Evolutionary conservation across 2,329 filamentous ascomycete species (phyloP).

Genomic region (Calonectria multiphialidica): DNA sequence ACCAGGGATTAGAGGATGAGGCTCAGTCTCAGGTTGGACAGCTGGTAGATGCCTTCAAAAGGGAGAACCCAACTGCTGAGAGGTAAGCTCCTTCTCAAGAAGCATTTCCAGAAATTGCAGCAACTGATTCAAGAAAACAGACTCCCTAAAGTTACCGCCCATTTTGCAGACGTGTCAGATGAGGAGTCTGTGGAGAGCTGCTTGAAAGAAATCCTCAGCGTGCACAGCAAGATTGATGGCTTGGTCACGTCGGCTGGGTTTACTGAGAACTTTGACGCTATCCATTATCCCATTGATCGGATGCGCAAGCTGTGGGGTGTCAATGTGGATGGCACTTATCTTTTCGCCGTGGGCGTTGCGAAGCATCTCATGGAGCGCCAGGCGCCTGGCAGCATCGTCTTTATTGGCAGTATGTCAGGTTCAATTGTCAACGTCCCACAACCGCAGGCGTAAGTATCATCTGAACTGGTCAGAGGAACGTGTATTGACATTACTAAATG

Average conservation of each 20-base stretch:
- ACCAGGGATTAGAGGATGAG: constrained; percentile 75
- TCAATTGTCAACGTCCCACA: constrained; percentile 95
- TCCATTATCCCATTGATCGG: constrained; percentile 89
- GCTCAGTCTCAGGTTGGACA: constrained; percentile 80
- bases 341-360: constrained; percentile 86
- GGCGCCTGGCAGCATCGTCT: constrained; percentile 84
- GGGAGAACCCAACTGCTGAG: constrained; percentile 80
- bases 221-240: constrained; percentile 86
- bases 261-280: constrained; percentile 93
- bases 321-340: constrained; percentile 91
- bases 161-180: constrained; percentile 90
- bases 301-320: constrained; percentile 94
- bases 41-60: constrained; percentile 79
- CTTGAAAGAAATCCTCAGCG: constrained; percentile 67
- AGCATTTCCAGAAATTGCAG: not conserved
- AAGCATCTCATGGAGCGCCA: constrained; percentile 90
- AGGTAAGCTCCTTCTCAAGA: constrained; percentile 57
- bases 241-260: constrained; percentile 97
- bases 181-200: constrained; percentile 81
- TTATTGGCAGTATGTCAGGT: constrained; percentile 96
- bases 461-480: not conserved
- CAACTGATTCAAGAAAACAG: constrained; percentile 53
- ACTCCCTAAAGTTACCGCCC: constrained; percentile 86
- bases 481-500: not conserved
- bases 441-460: constrained; percentile 75